Evolutionary conservation across 2,329 filamentous ascomycete species (phyloP), one percentile per base, ranked within the genome.

Genomic region (Decorospora gaudefroyi): DNA sequence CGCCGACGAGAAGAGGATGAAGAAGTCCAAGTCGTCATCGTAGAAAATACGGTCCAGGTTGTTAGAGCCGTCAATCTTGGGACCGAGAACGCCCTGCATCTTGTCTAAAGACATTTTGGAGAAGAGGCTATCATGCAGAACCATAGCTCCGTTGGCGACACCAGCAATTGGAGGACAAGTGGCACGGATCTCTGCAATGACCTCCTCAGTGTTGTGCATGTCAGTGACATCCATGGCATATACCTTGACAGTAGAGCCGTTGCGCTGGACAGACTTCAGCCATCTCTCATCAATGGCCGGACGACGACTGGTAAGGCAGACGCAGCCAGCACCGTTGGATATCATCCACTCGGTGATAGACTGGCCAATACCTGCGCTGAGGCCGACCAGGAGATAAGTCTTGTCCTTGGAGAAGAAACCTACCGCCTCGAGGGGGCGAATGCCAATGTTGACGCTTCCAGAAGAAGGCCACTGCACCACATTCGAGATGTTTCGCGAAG

Each of bases 1-100:
- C 0, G 37, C 4, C 0, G 57, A 62, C 0, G 54, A 57, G 34
- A 57, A 52, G 11, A 51, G 1, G 12, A 63, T 33, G 41, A 64
- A 62, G 31, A 54, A 63, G 19, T 62, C 59, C 3, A 60, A 46
- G 16, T 38, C 13, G 4, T 21, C 7, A 8, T 42, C 15, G 3
- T 52, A 13, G 6, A 60, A 50, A 1, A 49, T 7, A 6, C 53
- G 19, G 16, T 62, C 49, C 2, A 65, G 46, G 23, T 49, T 16
- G 2, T 4, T 23, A 9, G 30, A 45, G 4, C 61, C 61, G 1
- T 15, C 8, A 4, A 63, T 46, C 33, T 63, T 62, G 2, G 59
- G 58, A 0, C 3, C 8, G 0, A 59, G 16, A 0, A 46, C 41
- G 2, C 4, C 19, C 11, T 42, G 12, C 3, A 57, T 10, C 0